These are phyloP conservation scores for Leishmania tropica DNA, from an alignment of 208 protist species.

Conservation along the genomic window DNA sequence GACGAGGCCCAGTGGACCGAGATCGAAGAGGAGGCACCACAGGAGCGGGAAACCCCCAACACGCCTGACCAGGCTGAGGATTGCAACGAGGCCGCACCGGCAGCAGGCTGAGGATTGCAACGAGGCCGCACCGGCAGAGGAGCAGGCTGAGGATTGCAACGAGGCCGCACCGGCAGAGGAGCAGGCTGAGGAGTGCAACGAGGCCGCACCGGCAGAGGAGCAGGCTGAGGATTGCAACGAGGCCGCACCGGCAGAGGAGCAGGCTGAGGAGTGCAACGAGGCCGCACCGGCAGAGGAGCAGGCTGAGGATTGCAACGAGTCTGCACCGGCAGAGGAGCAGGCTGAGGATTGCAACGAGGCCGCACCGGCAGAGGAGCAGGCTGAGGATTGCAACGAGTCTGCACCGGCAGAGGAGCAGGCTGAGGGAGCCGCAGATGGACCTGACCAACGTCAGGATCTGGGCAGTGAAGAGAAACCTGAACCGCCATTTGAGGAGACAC, in stretches of 20 bases:
- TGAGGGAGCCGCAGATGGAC: background rate
- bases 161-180: no score
- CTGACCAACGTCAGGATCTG: background rate
- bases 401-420: background rate
- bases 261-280: background rate
- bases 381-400: background rate
- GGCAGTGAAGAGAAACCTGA: conserved; percentile 3
- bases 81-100: no score
- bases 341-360: background rate
- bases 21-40: background rate
- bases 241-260: background rate
- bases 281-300: background rate
- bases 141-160: no score
- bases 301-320: background rate
- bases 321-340: background rate
- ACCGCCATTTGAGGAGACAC: background rate
- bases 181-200: no score
- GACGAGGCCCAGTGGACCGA: background rate
- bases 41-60: background rate
- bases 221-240: no score
- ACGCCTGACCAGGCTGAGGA: no score
- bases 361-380: background rate
- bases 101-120: no score
- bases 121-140: no score
- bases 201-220: no score